phyloP scores from a whole-genome alignment of 331 rosid genomes.

The Spiraea crenata region DNA sequence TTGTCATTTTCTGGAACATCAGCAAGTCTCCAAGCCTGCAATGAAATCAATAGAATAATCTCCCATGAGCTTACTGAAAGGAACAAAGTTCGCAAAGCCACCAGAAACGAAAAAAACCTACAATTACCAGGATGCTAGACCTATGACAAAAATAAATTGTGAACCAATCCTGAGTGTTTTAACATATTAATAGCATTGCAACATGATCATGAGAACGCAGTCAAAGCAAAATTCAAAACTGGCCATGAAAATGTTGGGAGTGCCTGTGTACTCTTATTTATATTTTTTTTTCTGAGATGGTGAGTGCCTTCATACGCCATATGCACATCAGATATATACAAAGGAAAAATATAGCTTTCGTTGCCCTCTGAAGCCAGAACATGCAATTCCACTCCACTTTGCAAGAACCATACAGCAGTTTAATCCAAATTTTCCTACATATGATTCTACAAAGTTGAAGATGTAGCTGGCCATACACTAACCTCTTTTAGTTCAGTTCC shows the following conservation, averaged over 20 bases:
- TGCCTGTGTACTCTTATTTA: neutral
- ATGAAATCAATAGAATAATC: neutral
- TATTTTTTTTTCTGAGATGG: too few species aligned
- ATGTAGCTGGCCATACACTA: conserved; percentile 7
- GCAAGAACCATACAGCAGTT: conserved; percentile 3
- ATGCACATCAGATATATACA: neutral
- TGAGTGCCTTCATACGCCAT: neutral
- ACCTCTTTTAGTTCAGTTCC: conserved; percentile 87
- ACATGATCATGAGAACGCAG: neutral
- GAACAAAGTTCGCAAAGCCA: neutral
- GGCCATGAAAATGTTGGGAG: neutral
- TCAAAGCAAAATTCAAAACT: neutral
- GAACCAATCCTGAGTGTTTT: neutral
- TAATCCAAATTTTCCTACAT: neutral
- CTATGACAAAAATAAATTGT: neutral
- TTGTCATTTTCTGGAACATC: conserved; percentile 65
- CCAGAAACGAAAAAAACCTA: neutral
- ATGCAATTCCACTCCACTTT: neutral
- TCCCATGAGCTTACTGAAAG: neutral
- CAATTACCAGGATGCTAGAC: neutral
- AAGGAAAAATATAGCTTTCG: neutral
- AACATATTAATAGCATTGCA: neutral
- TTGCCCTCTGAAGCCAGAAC: neutral
- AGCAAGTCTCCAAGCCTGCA: conserved; percentile 44
- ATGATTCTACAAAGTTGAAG: neutral